Evolutionary conservation across 345 rosid species (phyloP), one percentile per base, ranked within the genome.

Genomic region (Salix caprea): DNA sequence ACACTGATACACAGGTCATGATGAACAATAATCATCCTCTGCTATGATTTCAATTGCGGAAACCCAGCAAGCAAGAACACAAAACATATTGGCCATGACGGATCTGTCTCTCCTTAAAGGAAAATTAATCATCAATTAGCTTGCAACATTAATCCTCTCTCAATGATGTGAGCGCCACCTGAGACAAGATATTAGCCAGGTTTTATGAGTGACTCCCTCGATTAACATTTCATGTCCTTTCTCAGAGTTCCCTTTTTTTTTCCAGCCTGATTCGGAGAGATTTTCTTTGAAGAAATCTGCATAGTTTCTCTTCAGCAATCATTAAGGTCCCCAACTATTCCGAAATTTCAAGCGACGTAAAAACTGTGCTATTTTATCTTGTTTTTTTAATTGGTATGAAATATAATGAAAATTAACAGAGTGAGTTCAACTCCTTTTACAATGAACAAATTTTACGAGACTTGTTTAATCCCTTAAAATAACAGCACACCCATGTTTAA

Each of bases 1-100:
- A n/a, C 72, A 50, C 73, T 61, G n/a, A 76, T 42, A 62, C 2
- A 34, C 48, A 8, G 44, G 39, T 69, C 48, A 81, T 81, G 56
- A 82, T 75, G 76, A 70, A 60, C 74, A 76, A 84, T 82, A 48
- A 80, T 81, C 73, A 42, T 46, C 62, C 56, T 66, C 6, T 52
- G 69, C 72, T 54, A 72, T 76, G 64, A 71, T 76, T 67, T 62
- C 28, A 40, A 64, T 48, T 18, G 2, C 30, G 23, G 2, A 12
- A 69, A 69, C 23, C 54, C 60, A 69, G 7, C n/a, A 58, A 58
- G 11, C 7, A 5, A 65, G 36, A 23, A 26, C 15, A 30, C 34
- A 65, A 65, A 65, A 26, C 68, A 65, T 23, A 5, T 23, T 67
- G 58, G 58, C 5, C n/a, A 36, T 23, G 46, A 75, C 44, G 62